Evolutionary conservation across 805 yeast genomes (phyloP).

Genomic region (Zygosaccharomyces siamensis): DNA sequence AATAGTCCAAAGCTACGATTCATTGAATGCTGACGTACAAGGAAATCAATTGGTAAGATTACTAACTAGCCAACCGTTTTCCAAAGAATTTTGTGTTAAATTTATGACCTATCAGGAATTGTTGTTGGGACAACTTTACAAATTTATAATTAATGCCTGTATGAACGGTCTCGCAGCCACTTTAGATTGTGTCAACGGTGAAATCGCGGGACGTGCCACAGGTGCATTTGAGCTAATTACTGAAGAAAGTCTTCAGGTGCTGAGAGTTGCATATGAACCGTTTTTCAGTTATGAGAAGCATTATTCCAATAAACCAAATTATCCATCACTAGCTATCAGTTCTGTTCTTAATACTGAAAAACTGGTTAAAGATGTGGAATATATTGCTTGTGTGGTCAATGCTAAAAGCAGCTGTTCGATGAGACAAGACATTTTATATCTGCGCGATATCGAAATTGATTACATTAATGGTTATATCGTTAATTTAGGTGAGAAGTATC

Average conservation of each 20-base stretch:
- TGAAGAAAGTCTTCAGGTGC: slow-evolving; percentile 33
- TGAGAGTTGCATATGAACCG: slow-evolving; percentile 27
- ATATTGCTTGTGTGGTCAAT: slow-evolving; percentile 43
- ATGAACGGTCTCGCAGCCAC: slow-evolving; percentile 81
- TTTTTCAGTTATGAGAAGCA: slow-evolving; percentile 28
- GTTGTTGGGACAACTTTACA: slow-evolving; percentile 61
- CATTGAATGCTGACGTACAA: slow-evolving; percentile 11
- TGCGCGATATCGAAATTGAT: slow-evolving; percentile 68
- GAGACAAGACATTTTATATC: slow-evolving; percentile 50
- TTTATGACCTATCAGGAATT: slow-evolving; percentile 44
- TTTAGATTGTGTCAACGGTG: slow-evolving; percentile 74
- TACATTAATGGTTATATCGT: slow-evolving; percentile 80
- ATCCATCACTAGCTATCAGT: slow-evolving; percentile 30
- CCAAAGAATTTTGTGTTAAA: slow-evolving; percentile 28
- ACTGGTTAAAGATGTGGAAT: slow-evolving; percentile 36
- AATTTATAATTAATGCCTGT: slow-evolving; percentile 74
- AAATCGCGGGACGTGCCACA: slow-evolving; percentile 49
- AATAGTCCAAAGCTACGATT: slow-evolving; percentile 20
- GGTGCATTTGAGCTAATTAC: slow-evolving; percentile 34
- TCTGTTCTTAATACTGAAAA: slow-evolving; percentile 32
- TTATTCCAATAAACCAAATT: slow-evolving; percentile 18
- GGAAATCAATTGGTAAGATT: slow-evolving; percentile 30
- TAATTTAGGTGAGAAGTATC: slow-evolving; percentile 45
- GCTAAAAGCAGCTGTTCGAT: slow-evolving; percentile 50
- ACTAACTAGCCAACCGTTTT: slow-evolving; percentile 24